Evolutionary conservation across 371 early-diverging fungal species (phyloP).

Genomic region (Haplosporangium sp.): DNA sequence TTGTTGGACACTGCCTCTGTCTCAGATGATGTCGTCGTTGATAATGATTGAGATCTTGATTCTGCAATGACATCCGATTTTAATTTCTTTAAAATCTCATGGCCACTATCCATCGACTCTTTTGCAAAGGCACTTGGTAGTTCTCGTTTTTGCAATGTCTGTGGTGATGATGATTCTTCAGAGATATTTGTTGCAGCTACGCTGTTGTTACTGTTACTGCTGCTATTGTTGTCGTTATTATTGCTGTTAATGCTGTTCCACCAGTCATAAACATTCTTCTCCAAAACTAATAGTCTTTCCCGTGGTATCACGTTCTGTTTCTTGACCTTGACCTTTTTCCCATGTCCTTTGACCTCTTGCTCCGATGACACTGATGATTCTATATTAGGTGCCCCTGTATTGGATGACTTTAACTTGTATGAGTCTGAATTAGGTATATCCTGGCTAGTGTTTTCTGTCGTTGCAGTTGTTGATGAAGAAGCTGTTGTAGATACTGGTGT

Average conservation of each 20-base stretch:
- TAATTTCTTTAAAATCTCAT: slow-evolving; percentile 5
- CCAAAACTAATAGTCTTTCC: slow-evolving; percentile 26
- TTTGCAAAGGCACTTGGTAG: not conserved
- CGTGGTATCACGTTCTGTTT: slow-evolving; percentile 29
- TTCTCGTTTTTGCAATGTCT: slow-evolving; percentile 10
- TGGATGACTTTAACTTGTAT: not conserved
- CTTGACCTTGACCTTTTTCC: slow-evolving; percentile 17
- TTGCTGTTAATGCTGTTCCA: slow-evolving; percentile 17
- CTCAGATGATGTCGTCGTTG: not conserved
- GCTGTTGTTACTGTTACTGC: too few species aligned
- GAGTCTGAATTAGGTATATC: too few species aligned
- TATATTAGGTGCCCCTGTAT: not conserved
- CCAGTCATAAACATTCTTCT: slow-evolving; percentile 29
- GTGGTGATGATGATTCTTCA: not conserved
- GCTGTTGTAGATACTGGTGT: too few species aligned
- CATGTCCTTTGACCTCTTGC: slow-evolving; percentile 4
- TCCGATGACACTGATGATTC: not conserved
- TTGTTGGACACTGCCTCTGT: not conserved
- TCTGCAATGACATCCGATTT: slow-evolving; percentile 6
- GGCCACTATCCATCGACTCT: not conserved
- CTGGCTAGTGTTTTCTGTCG: too few species aligned
- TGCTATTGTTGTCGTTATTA: too few species aligned
- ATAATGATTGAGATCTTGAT: too few species aligned
- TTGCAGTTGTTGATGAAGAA: too few species aligned
- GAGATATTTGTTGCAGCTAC: not conserved